Base-by-base conservation (phyloP, 495 filamentous ascomycete species). In the Cenococcum geophilum region DNA sequence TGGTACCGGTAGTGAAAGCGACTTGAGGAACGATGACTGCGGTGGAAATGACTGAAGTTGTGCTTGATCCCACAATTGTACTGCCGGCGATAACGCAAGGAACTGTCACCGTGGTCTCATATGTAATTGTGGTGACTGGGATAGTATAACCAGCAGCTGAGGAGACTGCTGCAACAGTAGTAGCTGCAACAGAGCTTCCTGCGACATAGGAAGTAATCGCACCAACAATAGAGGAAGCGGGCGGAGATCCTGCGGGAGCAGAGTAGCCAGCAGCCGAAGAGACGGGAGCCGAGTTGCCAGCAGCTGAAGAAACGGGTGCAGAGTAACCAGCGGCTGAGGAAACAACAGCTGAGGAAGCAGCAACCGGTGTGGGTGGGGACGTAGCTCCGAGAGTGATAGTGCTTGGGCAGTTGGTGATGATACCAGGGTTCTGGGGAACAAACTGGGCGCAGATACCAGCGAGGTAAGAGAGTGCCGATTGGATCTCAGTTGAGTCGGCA, bases 361-460 rank as follows among this genome's bases (percentile, higher is more conserved):
- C 36, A n/a, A 68, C 54, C 32, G 50, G 16, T 27, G 61, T n/a
- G 25, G 67, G 40, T 34, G 71, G 60, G 11, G 71, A 62, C 16
- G 75, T 76, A 3, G 82, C 79, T 40, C 70, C 73, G 23, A 86
- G 73, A n/a, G 82, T 83, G 71, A 87, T 80, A 22, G 76, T 83
- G 5, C 77, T 72, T 1, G 86, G 86, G 57, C 87, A 79, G 43
- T 76, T 83, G 59, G 89, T 93, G 69, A 89, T 81, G 70, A 97
- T 88, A 56, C 81, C 92, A 1, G 93, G 93, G 82, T 96, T 96
- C 63, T 78, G 59, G 45, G 80, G 76, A 20, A 91, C 80, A 73
- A 84, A 86, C 35, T 80, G 74, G 37, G 89, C 89, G 77, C 92
- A 97, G 75, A 97, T 88, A 72, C 92, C 93, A 68, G 89, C 84